Evolutionary conservation across 331 rosid genomes (phyloP).

Genomic region (Arachis monticola): DNA sequence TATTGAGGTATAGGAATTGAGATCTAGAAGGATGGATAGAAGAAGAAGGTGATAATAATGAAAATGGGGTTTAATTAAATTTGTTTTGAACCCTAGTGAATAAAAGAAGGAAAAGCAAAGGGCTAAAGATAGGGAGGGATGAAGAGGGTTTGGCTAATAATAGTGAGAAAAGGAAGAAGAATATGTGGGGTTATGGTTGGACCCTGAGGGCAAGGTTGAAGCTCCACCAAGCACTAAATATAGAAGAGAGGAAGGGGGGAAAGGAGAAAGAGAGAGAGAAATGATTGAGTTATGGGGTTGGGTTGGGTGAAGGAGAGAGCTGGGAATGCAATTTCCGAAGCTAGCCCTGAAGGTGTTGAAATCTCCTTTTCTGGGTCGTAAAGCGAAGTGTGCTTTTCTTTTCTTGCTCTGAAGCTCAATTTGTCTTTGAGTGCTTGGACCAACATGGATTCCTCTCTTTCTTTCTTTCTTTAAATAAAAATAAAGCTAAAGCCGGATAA

Average conservation of each 20-base stretch:
- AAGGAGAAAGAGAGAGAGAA: constrained; percentile 36
- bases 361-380: constrained; percentile 97
- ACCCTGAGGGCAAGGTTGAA: constrained; percentile 54
- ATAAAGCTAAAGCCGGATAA: constrained; percentile 39
- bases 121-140: constrained; percentile 43
- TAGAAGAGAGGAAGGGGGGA: constrained; percentile 46
- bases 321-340: constrained; percentile 81
- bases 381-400: constrained; percentile 85
- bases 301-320: constrained; percentile 25
- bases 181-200: constrained; percentile 68
- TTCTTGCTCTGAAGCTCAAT: constrained; percentile 74
- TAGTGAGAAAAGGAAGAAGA: constrained; percentile 54
- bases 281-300: background rate
- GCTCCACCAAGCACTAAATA: constrained; percentile 62
- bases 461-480: constrained; percentile 45
- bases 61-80: constrained; percentile 24
- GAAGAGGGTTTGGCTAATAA: constrained; percentile 51
- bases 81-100: too few relatives aligned
- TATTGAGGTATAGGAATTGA: constrained; percentile 34
- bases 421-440: constrained; percentile 96
- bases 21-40: constrained; percentile 32
- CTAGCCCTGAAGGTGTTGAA: constrained; percentile 78
- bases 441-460: constrained; percentile 82
- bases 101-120: constrained; percentile 20
- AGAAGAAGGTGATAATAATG: constrained; percentile 72